Conservation (phyloP, 108 stramenopile genomes). For the Skeletonema costatum region DNA sequence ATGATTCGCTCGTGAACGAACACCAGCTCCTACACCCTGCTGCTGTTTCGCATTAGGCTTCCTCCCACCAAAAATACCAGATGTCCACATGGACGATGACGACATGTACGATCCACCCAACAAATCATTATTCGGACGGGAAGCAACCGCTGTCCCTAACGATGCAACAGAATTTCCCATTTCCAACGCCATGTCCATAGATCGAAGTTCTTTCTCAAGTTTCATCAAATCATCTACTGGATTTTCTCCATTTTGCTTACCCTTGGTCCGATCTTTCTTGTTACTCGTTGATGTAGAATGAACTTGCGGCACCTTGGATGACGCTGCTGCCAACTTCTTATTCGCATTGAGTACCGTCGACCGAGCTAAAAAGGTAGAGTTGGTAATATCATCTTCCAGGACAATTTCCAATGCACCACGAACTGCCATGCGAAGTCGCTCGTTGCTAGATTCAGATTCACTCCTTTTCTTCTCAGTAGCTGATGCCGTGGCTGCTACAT, state of each 20-base stretch:
- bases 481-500: not conserved
- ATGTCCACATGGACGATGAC: constrained; percentile 59
- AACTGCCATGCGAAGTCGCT: constrained; percentile 74
- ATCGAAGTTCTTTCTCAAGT: constrained; percentile 78
- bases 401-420: constrained; percentile 72
- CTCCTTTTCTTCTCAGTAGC: constrained; percentile 18
- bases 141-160: constrained; percentile 55
- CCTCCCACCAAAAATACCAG: constrained; percentile 23
- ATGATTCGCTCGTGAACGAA: constrained; percentile 78
- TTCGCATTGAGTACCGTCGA: constrained; percentile 12
- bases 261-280: not conserved
- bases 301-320: not conserved
- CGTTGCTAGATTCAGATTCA: constrained; percentile 28
- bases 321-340: not conserved
- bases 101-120: constrained; percentile 81
- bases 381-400: constrained; percentile 80
- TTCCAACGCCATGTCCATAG: constrained; percentile 85
- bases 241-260: constrained; percentile 6
- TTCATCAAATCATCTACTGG: constrained; percentile 68
- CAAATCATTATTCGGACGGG: constrained; percentile 71
- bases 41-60: constrained; percentile 12
- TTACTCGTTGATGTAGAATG: not conserved
- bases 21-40: constrained; percentile 40
- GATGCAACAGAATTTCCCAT: constrained; percentile 79
- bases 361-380: constrained; percentile 74